Conservation (phyloP, 2,329 filamentous ascomycete genomes). For the Epichloe festucae region DNA sequence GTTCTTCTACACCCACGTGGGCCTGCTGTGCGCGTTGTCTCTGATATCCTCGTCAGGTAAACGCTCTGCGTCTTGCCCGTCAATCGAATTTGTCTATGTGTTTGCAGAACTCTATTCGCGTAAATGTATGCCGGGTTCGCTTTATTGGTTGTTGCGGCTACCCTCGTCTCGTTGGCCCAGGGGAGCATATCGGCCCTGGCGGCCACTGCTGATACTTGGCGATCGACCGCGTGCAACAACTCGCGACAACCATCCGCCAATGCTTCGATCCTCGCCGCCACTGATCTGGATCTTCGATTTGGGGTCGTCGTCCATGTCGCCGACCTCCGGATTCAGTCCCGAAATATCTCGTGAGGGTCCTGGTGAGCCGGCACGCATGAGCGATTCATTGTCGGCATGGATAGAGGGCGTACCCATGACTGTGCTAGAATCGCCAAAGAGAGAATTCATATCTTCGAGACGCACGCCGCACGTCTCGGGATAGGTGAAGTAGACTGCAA, state of each 20-base stretch:
- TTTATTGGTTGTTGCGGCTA: slow-evolving; percentile 15
- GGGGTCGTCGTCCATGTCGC: slow-evolving; percentile 40
- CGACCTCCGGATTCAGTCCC: slow-evolving; percentile 65
- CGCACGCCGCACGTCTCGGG: slow-evolving; percentile 93
- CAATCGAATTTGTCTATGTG: no score
- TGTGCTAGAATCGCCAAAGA: slow-evolving; percentile 89
- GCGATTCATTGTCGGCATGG: slow-evolving; percentile 62
- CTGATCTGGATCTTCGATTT: slow-evolving; percentile 26
- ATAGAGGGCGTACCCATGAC: slow-evolving; percentile 65
- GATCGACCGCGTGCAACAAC: slow-evolving; percentile 27
- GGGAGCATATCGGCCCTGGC: slow-evolving; percentile 29
- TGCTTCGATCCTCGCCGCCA: slow-evolving; percentile 25
- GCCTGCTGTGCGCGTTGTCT: background rate
- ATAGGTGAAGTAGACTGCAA: slow-evolving; percentile 86
- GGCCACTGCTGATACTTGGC: slow-evolving; percentile 23
- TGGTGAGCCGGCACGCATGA: slow-evolving; percentile 65
- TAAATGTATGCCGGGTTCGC: slow-evolving; percentile 9
- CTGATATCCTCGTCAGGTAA: no score
- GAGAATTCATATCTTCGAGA: slow-evolving; percentile 87
- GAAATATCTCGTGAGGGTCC: slow-evolving; percentile 60
- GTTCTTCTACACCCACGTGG: background rate
- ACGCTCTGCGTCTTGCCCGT: no score
- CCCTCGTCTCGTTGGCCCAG: slow-evolving; percentile 29
- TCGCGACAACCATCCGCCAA: slow-evolving; percentile 37
- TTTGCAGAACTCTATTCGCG: slow-evolving; percentile 12